Percentiles rank a stretch among this genome's conserved stretches.
phyloP scores from a whole-genome alignment of 1,284 basidiomycete genomes.

The Schizophyllum amplum region DNA sequence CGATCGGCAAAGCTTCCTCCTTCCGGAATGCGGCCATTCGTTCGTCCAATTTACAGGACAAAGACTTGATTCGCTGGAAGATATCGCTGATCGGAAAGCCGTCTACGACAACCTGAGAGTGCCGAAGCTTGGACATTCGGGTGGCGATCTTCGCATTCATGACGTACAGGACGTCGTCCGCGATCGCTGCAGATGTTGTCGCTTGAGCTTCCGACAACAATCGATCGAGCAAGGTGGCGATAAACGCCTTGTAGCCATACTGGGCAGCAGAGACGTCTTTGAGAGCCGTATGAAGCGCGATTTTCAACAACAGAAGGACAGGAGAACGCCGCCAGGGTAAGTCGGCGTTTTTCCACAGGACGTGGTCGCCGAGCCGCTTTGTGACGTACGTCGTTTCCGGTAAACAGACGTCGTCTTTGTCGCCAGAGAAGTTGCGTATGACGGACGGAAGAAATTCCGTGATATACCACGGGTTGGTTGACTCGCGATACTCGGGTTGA shows the following conservation, averaged over 20 bases:
- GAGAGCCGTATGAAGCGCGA: constrained; percentile 36
- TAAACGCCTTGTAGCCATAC: constrained; percentile 38
- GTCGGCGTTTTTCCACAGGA: constrained; percentile 28
- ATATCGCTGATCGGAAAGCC: constrained; percentile 3
- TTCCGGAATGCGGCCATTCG: constrained; percentile 24
- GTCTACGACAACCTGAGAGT: background rate
- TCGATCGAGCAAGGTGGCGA: constrained; percentile 29
- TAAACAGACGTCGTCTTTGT: background rate
- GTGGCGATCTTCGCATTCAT: constrained; percentile 28
- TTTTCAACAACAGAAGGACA: constrained; percentile 37
- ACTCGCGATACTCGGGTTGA: constrained; percentile 23
- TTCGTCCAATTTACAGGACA: constrained; percentile 15
- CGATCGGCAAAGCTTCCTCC: constrained; percentile 14
- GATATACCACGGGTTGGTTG: constrained; percentile 31
- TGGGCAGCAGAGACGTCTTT: constrained; percentile 7
- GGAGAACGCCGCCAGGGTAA: constrained; percentile 40
- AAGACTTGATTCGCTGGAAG: background rate
- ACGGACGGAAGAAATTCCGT: constrained; percentile 33
- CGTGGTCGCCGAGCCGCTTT: constrained; percentile 38
- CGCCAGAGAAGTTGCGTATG: constrained; percentile 21
- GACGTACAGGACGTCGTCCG: constrained; percentile 16
- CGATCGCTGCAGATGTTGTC: constrained; percentile 17
- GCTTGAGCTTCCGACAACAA: constrained; percentile 23
- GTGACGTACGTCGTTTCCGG: constrained; percentile 15
- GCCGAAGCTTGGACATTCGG: constrained; percentile 18